Percentiles rank a stretch among this genome's conserved stretches.
These are phyloP conservation scores for Fusarium oxysporum DNA, from an alignment of 2,329 filamentous ascomycete genomes.

Conservation along the genomic window DNA sequence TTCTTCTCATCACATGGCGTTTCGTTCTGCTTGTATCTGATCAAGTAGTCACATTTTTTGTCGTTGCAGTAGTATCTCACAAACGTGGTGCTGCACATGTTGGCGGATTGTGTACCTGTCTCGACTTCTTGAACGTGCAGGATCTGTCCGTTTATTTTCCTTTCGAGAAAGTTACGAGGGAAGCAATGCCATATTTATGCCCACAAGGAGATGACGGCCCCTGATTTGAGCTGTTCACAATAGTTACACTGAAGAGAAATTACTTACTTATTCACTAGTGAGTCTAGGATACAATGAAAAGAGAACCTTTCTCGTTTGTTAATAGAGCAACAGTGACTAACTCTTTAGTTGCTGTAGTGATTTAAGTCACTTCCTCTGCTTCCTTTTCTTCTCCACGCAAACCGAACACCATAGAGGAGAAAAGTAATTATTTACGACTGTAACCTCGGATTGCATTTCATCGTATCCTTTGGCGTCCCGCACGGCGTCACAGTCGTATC, in stretches of 20 bases:
- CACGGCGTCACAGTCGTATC: neutral
- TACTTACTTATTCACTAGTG: accelerated
- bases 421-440: neutral
- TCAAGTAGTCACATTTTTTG: neutral
- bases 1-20: neutral
- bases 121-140: accelerated
- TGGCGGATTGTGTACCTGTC: accelerated
- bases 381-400: neutral
- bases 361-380: neutral
- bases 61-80: neutral
- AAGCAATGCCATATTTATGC: neutral
- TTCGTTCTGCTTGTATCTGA: neutral
- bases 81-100: neutral
- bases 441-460: neutral
- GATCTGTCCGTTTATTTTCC: too few relatives aligned
- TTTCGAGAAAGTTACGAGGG: neutral
- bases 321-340: neutral
- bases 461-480: neutral
- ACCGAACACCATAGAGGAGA: neutral
- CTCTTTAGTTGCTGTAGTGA: neutral
- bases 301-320: too few relatives aligned
- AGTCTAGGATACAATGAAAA: too few relatives aligned
- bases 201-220: accelerated
- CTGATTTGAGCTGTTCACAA: neutral
- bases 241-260: neutral